These are phyloP conservation scores for Mycena filopes DNA, from an alignment of 768 basidiomycete species.

Conservation along the genomic window DNA sequence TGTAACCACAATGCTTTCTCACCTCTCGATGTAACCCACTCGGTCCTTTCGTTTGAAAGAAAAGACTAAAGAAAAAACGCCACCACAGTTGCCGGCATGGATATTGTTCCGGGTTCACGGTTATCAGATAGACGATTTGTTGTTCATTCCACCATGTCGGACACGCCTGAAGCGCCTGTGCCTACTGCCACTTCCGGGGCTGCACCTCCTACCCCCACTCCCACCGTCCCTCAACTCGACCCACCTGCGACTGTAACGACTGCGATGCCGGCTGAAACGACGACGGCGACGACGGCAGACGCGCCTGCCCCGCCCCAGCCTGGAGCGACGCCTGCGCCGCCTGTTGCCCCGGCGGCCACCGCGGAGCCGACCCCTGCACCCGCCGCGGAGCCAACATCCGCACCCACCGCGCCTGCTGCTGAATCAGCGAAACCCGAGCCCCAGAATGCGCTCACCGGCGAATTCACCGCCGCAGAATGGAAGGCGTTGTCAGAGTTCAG, in stretches of 20 bases:
- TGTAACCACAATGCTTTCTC: too few species aligned
- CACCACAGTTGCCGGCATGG: too few species aligned
- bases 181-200: conserved; percentile 20
- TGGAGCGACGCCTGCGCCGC: conserved; percentile 19
- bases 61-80: too few species aligned
- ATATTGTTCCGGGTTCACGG: too few species aligned
- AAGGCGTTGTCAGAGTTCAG: conserved; percentile 73
- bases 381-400: conserved; percentile 23
- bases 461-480: conserved; percentile 82
- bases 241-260: conserved; percentile 20
- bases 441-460: conserved; percentile 74
- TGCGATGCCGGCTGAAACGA: conserved; percentile 27
- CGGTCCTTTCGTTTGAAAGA: too few species aligned
- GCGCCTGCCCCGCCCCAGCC: conserved; percentile 29
- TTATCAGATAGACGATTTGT: too few species aligned
- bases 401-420: conserved; percentile 17
- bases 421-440: conserved; percentile 54
- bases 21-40: too few species aligned
- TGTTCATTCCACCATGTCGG: conserved; percentile 31
- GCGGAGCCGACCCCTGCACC: conserved; percentile 26
- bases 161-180: conserved; percentile 13
- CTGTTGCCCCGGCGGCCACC: conserved; percentile 23
- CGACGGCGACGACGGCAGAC: conserved; percentile 23
- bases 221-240: conserved; percentile 21
- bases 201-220: conserved; percentile 8